A percentile compares a stretch with the other conserved stretches of the same genome.
These are phyloP conservation scores for Neofusicoccum cordaticola DNA, from an alignment of 2,329 filamentous ascomycete genomes.

Conservation along the genomic window DNA sequence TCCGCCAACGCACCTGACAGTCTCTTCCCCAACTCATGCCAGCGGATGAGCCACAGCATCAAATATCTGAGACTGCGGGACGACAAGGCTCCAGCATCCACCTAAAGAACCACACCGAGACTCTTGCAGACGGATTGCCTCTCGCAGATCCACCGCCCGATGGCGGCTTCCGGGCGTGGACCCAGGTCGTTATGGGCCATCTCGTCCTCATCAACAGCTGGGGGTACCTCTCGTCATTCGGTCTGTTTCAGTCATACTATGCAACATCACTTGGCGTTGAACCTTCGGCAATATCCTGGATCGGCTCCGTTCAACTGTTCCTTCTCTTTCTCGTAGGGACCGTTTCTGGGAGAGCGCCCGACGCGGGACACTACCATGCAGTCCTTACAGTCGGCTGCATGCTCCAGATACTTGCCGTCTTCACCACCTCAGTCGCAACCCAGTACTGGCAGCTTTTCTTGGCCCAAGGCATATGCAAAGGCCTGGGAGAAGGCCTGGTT, in stretches of 20 bases:
- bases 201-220: constrained; percentile 27
- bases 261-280: constrained; percentile 25
- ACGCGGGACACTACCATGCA: constrained; percentile 40
- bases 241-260: constrained; percentile 57
- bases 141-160: no score
- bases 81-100: no score
- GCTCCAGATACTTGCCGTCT: constrained; percentile 40
- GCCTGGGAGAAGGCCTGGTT: constrained; percentile 33
- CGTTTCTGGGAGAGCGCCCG: constrained; percentile 43
- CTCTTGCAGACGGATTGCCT: no score
- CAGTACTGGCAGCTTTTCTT: constrained; percentile 47
- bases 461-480: constrained; percentile 33
- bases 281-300: constrained; percentile 47
- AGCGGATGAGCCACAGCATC: no score
- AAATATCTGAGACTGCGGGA: no score
- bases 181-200: constrained; percentile 21
- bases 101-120: no score
- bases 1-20: no score
- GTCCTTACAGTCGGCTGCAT: constrained; percentile 31
- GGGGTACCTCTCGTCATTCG: constrained; percentile 53
- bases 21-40: no score
- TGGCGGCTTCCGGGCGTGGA: constrained; percentile 43
- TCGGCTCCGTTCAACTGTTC: constrained; percentile 47
- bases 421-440: constrained; percentile 44
- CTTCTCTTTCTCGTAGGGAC: constrained; percentile 44